phyloP scores from a whole-genome alignment of 495 filamentous ascomycete species.

The Pyronema omphalodes region DNA sequence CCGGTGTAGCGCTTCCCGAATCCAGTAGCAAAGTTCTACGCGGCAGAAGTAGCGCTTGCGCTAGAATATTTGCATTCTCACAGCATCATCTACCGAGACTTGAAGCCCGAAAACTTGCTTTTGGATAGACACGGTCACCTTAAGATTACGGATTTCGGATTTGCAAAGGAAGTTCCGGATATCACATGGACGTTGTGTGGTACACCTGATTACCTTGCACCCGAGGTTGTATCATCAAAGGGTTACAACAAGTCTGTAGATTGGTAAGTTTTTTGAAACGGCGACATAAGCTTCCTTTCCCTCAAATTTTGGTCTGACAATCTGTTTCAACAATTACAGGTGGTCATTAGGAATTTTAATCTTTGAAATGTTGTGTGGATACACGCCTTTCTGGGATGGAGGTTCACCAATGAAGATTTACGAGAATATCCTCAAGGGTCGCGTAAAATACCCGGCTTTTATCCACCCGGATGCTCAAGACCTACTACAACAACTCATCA shows the following conservation, averaged over 20 bases:
- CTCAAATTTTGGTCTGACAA: background rate
- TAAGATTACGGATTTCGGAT: constrained; percentile 98
- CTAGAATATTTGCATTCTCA: constrained; percentile 89
- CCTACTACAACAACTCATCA: constrained; percentile 80
- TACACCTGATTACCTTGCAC: constrained; percentile 94
- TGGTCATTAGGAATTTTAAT: constrained; percentile 97
- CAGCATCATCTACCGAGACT: constrained; percentile 91
- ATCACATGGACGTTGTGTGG: constrained; percentile 98
- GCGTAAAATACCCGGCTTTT: constrained; percentile 88
- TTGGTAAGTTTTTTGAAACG: constrained; percentile 45
- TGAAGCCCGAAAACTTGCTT: constrained; percentile 92
- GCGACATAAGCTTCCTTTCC: background rate
- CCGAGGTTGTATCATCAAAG: constrained; percentile 91
- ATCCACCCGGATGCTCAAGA: constrained; percentile 88
- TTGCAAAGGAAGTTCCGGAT: constrained; percentile 94
- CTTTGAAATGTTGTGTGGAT: constrained; percentile 98
- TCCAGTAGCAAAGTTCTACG: constrained; percentile 97
- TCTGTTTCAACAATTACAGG: constrained; percentile 34
- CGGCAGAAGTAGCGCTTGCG: constrained; percentile 87
- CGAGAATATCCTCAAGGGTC: constrained; percentile 88
- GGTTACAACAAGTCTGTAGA: constrained; percentile 99
- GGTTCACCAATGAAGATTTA: constrained; percentile 98
- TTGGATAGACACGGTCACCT: constrained; percentile 91
- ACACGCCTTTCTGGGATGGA: constrained; percentile 96
- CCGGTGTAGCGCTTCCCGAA: constrained; percentile 80